Conservation (phyloP, 2,329 filamentous ascomycete species). For the Westerdykella ornata region DNA sequence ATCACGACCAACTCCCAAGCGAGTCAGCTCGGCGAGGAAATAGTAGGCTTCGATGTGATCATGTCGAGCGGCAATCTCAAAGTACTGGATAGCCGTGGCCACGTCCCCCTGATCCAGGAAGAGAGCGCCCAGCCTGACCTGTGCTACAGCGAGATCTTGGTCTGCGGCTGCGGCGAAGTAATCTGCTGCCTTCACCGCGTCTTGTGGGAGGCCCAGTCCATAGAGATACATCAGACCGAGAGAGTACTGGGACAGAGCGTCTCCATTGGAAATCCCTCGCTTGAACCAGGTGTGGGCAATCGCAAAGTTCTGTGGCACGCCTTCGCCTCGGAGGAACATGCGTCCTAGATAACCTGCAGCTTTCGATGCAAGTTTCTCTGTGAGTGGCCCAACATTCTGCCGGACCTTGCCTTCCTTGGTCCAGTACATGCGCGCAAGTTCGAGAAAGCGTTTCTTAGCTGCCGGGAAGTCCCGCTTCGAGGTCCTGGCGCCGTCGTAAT, state of each 20-base stretch:
- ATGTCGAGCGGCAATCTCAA: conserved; percentile 76
- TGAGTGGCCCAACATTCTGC: conserved; percentile 60
- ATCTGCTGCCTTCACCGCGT: conserved; percentile 65
- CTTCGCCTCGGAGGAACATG: conserved; percentile 86
- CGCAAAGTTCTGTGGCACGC: conserved; percentile 68
- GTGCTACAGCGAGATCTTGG: conserved; percentile 70
- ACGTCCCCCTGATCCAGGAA: conserved; percentile 86
- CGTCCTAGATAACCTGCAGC: conserved; percentile 80
- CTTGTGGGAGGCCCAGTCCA: conserved; percentile 64
- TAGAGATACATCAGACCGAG: conserved; percentile 77
- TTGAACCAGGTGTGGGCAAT: conserved; percentile 78
- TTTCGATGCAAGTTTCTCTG: conserved; percentile 74
- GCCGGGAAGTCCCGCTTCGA: conserved; percentile 65
- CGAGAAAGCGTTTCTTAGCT: conserved; percentile 74
- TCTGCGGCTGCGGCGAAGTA: conserved; percentile 74
- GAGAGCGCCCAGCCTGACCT: conserved; percentile 74
- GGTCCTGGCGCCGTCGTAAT: conserved; percentile 78
- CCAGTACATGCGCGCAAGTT: conserved; percentile 78
- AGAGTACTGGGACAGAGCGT: conserved; percentile 77
- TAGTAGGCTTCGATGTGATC: conserved; percentile 85
- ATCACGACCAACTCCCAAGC: conserved; percentile 73
- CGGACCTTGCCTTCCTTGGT: conserved; percentile 66
- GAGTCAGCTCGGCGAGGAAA: conserved; percentile 81
- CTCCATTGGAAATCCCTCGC: conserved; percentile 66
- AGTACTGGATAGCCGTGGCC: conserved; percentile 73